Evolutionary conservation across 164 flowering plant genomes (phyloP).

Genomic region (Saururus chinensis): DNA sequence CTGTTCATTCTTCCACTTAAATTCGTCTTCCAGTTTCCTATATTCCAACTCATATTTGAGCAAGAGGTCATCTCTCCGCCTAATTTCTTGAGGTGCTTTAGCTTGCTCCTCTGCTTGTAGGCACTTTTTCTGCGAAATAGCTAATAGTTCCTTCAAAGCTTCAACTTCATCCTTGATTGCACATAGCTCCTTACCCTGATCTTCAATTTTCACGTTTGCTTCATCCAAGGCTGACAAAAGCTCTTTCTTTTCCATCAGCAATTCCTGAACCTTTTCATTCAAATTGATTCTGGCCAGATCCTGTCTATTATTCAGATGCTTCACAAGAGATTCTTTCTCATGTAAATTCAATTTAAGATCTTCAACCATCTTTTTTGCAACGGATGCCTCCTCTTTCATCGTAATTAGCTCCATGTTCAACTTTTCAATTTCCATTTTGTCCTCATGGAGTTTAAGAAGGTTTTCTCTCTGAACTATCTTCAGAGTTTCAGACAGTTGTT

Average conservation of each 20-base stretch:
- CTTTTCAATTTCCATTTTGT: conserved; percentile 34
- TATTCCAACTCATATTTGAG: conserved; percentile 32
- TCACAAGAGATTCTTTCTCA: conserved; percentile 31
- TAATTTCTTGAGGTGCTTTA: conserved; percentile 23
- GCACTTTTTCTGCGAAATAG: conserved; percentile 27
- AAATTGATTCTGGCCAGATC: conserved; percentile 28
- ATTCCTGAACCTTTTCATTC: conserved; percentile 22
- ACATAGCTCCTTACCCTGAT: conserved; percentile 25
- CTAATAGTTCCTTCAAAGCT: conserved; percentile 27
- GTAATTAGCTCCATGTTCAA: conserved; percentile 28
- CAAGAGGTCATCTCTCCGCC: conserved; percentile 28
- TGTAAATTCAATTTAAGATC: conserved; percentile 23
- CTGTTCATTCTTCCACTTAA: conserved; percentile 69
- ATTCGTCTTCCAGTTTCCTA: conserved; percentile 26
- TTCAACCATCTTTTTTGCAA: conserved; percentile 19
- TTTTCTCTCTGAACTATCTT: conserved; percentile 38
- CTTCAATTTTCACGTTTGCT: conserved; percentile 19
- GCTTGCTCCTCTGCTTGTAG: conserved; percentile 31
- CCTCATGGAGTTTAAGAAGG: conserved; percentile 27
- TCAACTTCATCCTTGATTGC: conserved; percentile 25
- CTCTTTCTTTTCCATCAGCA: conserved; percentile 35
- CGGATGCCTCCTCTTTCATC: conserved; percentile 27
- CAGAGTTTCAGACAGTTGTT: conserved; percentile 37
- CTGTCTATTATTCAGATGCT: conserved; percentile 23
- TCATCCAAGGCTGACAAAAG: conserved; percentile 39